A percentile compares a stretch with the other conserved stretches of the same genome.
These are phyloP conservation scores for Solanum boliviense DNA, from an alignment of 257 asterid species.

Conservation along the genomic window DNA sequence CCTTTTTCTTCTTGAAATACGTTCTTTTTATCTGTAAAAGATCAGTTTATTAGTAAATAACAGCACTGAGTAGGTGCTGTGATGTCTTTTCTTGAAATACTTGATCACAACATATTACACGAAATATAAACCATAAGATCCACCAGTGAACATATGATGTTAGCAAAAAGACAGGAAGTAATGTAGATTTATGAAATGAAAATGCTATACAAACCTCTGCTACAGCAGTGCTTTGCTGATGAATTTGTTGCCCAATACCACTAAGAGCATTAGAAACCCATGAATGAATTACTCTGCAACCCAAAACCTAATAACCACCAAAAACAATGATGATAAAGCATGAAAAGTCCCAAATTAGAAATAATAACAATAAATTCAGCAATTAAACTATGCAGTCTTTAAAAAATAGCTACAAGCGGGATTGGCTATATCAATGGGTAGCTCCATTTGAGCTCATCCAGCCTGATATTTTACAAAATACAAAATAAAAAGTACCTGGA, in stretches of 20 bases:
- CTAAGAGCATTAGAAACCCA: constrained; percentile 69
- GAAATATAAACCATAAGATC: not conserved
- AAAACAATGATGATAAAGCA: constrained; percentile 20
- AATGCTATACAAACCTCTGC: constrained; percentile 41
- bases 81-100: not conserved
- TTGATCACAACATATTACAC: not conserved
- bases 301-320: constrained; percentile 72
- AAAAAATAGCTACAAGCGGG: not conserved
- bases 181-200: not conserved
- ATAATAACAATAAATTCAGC: not conserved
- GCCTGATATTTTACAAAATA: not conserved
- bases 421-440: not conserved
- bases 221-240: constrained; percentile 32
- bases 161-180: not conserved
- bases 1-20: not conserved
- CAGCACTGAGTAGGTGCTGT: not conserved
- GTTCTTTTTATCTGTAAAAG: not conserved
- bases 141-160: not conserved
- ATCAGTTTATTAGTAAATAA: not conserved
- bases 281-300: constrained; percentile 71
- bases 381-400: not conserved
- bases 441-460: not conserved
- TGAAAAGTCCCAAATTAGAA: constrained; percentile 10
- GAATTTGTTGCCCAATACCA: constrained; percentile 42
- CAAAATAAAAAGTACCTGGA: not conserved